phyloP scores from a whole-genome alignment of 345 rosid species.

The Gossypium raimondii region DNA sequence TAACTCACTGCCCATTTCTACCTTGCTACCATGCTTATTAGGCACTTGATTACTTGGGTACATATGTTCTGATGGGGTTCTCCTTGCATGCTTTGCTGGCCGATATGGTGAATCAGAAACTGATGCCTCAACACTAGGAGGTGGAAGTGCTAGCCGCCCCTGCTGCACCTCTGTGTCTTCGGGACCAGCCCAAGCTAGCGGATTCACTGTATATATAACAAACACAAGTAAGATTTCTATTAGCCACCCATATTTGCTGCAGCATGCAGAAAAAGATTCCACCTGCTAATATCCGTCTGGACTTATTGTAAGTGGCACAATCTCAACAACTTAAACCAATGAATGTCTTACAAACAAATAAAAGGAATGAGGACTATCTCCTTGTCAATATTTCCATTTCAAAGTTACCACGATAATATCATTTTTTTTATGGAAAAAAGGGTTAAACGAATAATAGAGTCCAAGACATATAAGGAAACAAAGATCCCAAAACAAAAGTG shows the following conservation, averaged over 20 bases:
- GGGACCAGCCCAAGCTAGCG: conserved; percentile 40
- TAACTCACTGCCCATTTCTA: background rate
- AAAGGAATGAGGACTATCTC: background rate
- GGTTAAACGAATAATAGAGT: background rate
- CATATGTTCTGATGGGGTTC: conserved; percentile 10
- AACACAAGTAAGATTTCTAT: background rate
- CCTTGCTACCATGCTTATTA: background rate
- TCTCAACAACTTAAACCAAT: background rate
- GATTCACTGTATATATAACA: conserved; percentile 30
- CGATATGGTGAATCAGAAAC: conserved; percentile 12
- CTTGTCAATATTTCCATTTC: background rate
- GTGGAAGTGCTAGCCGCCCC: conserved; percentile 26
- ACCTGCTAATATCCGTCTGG: background rate
- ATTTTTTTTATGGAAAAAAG: background rate
- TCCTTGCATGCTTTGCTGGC: conserved; percentile 29
- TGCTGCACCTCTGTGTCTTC: conserved; percentile 34
- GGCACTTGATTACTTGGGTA: background rate
- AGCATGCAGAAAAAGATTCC: background rate
- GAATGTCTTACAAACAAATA: background rate
- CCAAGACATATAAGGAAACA: background rate
- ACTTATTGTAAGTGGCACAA: background rate
- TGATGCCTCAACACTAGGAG: conserved; percentile 19
- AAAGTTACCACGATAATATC: background rate
- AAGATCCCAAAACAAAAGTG: background rate
- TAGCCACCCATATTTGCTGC: background rate